These are phyloP conservation scores for Oenanthe sinensis DNA, from an alignment of 129 eudicot genomes.

Conservation along the genomic window DNA sequence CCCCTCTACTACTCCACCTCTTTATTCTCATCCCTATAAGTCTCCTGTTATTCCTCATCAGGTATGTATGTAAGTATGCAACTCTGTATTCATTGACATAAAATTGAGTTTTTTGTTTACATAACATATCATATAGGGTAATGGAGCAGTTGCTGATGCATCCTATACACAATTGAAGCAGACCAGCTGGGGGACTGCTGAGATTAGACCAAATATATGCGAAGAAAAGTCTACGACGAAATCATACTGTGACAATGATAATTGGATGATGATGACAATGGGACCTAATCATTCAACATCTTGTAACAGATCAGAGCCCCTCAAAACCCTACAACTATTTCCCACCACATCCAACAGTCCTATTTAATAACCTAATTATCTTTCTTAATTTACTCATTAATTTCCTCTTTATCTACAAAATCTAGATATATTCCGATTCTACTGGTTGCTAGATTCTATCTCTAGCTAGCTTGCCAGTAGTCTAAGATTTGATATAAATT, in stretches of 20 bases:
- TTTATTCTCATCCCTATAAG: conserved; percentile 3
- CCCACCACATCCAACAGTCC: conserved; percentile 41
- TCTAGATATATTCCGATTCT: not conserved
- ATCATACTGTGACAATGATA: conserved; percentile 16
- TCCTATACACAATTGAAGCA: not conserved
- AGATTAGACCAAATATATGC: not conserved
- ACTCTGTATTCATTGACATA: too few species aligned
- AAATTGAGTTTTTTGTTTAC: not conserved
- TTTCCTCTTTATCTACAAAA: not conserved
- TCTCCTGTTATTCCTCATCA: not conserved
- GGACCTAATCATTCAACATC: conserved; percentile 29
- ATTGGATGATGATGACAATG: conserved; percentile 35
- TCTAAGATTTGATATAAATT: not conserved
- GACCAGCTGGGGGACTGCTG: not conserved
- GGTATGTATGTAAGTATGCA: not conserved
- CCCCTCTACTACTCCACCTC: conserved; percentile 20
- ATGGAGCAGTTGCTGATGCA: not conserved
- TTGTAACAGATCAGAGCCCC: conserved; percentile 33
- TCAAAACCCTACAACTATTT: conserved; percentile 79
- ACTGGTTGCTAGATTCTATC: not conserved
- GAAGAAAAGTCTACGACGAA: conserved; percentile 21
- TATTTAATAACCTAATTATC: not conserved
- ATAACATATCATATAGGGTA: not conserved
- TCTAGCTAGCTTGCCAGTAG: not conserved
- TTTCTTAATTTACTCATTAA: not conserved